A percentile compares a stretch with the other conserved stretches of the same genome.
phyloP scores from a whole-genome alignment of 106 monocot genomes.

The Agapanthus africanus region DNA sequence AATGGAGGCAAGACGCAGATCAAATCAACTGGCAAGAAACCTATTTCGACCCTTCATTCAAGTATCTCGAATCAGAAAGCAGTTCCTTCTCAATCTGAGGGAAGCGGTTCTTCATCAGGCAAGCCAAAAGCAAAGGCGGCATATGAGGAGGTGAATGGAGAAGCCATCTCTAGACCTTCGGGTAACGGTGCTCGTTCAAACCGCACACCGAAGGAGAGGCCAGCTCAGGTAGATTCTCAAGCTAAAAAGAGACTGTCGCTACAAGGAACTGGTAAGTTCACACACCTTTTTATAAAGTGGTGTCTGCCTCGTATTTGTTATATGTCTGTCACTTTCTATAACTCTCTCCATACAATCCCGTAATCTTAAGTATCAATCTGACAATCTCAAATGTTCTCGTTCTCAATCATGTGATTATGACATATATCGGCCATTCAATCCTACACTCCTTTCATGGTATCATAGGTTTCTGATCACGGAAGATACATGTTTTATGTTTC shows the following conservation, averaged over 20 bases:
- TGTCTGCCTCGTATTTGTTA: not conserved
- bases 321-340: not conserved
- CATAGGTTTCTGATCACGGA: no score
- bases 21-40: slow-evolving; percentile 34
- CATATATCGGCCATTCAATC: not conserved
- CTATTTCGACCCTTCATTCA: slow-evolving; percentile 24
- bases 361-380: not conserved
- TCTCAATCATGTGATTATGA: not conserved
- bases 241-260: slow-evolving; percentile 70
- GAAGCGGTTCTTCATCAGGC: slow-evolving; percentile 38
- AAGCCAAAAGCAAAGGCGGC: slow-evolving; percentile 30
- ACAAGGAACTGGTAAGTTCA: slow-evolving; percentile 38
- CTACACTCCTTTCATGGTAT: not conserved
- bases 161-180: slow-evolving; percentile 35
- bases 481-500: no score
- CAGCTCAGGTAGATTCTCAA: slow-evolving; percentile 23
- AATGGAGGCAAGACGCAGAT: slow-evolving; percentile 15
- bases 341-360: not conserved
- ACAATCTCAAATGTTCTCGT: not conserved
- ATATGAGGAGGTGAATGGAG: slow-evolving; percentile 30
- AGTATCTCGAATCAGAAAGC: slow-evolving; percentile 29
- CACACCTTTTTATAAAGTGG: not conserved
- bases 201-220: slow-evolving; percentile 77
- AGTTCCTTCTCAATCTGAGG: slow-evolving; percentile 40
- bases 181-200: slow-evolving; percentile 35